Evolutionary conservation across 306 rosid genomes (phyloP), one percentile per base, ranked within the genome.

Genomic region (Dalbergia cochinchinensis): DNA sequence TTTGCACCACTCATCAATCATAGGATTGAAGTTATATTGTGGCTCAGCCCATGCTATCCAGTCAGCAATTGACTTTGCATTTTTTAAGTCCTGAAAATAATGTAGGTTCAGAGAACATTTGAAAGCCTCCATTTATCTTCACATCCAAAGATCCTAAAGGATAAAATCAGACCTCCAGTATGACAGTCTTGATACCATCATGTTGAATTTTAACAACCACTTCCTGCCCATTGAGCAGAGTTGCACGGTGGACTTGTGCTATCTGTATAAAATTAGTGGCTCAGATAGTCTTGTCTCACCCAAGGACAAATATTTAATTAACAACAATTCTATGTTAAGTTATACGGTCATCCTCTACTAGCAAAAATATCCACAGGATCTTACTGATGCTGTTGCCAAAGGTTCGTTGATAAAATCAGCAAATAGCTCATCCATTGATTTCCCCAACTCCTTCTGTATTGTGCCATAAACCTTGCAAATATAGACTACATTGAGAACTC

Each of bases 1-100:
- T 89, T 85, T 91, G 99, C 99, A 96, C 98, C 99, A 96, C 85
- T 96, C 99, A 86, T 96, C 94, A 74, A 96, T 96, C 89, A 96
- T 91, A 51, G 99, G 99, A 84, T 90, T 96, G 42, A 96, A 93
- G 85, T 96, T 83, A 65, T 91, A 90, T 59, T 93, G 98, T 18
- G 99, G 99, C 77, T 96, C 98, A 1, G 94, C 98, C 99, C 99
- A 96, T 58, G 96, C 98, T 90, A 93, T 89, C 99, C 99, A 96
- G 86, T 96, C 99, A 75, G 87, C 88, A 77, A 96, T 85, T 73
- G 96, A 69, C 90, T 96, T 96, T 0, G 99, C 98, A 91, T 89
- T 96, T 87, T 89, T 93, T 82, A 96, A 87, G 86, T 96, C 99
- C 99, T 96, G 89, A 82, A 83, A 79, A 83, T 47, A 78, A 83